These are phyloP conservation scores for Alternaria consortialis DNA, from an alignment of 2,329 filamentous ascomycete species.

Conservation along the genomic window DNA sequence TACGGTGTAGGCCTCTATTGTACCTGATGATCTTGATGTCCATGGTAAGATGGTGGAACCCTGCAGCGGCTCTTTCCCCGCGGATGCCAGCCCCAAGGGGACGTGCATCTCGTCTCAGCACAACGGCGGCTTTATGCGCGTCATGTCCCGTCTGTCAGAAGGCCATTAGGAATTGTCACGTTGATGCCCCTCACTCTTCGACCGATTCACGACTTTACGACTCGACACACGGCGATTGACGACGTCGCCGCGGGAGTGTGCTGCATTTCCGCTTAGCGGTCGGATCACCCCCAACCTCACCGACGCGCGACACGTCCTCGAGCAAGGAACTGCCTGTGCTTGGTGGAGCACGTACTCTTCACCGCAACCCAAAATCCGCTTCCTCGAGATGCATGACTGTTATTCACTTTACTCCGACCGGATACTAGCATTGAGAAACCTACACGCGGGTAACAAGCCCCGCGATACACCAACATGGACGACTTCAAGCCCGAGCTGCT, in stretches of 20 bases:
- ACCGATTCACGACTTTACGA: neutral
- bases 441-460: conserved; percentile 31
- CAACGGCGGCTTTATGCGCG: conserved; percentile 30
- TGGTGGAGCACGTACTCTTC: conserved; percentile 19
- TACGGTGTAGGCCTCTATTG: neutral
- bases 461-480: conserved; percentile 40
- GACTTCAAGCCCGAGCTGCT: conserved; percentile 53
- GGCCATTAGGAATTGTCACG: neutral
- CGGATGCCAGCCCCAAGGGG: conserved; percentile 26
- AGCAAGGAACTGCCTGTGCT: conserved; percentile 20
- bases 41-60: conserved; percentile 7
- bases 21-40: neutral
- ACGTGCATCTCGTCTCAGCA: conserved; percentile 38
- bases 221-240: conserved; percentile 1
- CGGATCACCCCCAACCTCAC: conserved; percentile 37
- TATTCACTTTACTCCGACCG: conserved; percentile 20
- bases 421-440: conserved; percentile 21
- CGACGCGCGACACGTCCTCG: conserved; percentile 22
- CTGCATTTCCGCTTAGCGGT: conserved; percentile 29
- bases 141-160: conserved; percentile 13
- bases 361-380: conserved; percentile 24
- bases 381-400: conserved; percentile 44
- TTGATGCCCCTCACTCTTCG: neutral
- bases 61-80: conserved; percentile 28
- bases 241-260: conserved; percentile 18